Base-by-base conservation (phyloP, 306 rosid genomes). In the Sphenostylis stenocarpa region DNA sequence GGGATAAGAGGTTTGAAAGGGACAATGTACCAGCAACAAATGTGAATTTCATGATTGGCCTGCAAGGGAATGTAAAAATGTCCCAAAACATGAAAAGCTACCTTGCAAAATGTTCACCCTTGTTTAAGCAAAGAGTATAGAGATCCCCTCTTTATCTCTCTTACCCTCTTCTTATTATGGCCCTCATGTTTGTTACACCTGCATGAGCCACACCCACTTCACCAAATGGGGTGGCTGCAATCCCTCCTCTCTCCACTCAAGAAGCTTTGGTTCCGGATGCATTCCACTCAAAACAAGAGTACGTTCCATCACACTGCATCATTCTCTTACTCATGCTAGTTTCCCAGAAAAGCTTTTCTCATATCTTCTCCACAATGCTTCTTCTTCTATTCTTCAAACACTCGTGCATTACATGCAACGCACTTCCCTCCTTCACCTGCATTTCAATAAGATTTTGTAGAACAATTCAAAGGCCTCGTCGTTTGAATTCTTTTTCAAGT, bases 201-300 rank as follows among this genome's bases (percentile, higher is more conserved):
- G 60, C 78, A 63, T 63, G 82, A 82, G 75, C 78, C 78, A 51
- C 70, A 69, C 78, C 77, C 85, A 76, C 77, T 70, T 76, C 78
- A 64, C 61, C 82, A 82, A 82, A 82, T 82, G 85, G 90, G 98
- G 83, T 90, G 94, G 93, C 91, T 93, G 34, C 96, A 87, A 68
- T 90, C 96, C 83, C 86, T 93, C 84, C 23, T 93, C 90, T 90
- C 88, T 69, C 96, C 94, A 38, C 66, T 90, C 68, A 90, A 89
- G 90, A 93, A 93, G 88, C 69, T 93, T 49, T 93, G 96, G 96
- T 53, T 89, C 77, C 86, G 91, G 44, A 43, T 93, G 73, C 82
- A 93, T 84, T 89, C 97, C 0, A 76, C 90, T 73, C 91, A 85
- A 8, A 90, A 84, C 67, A 93, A 93, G 85, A 84, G 98, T 89